Conservation (phyloP, 2,329 filamentous ascomycete genomes). For the Mycosphaerelloides madeirae region DNA sequence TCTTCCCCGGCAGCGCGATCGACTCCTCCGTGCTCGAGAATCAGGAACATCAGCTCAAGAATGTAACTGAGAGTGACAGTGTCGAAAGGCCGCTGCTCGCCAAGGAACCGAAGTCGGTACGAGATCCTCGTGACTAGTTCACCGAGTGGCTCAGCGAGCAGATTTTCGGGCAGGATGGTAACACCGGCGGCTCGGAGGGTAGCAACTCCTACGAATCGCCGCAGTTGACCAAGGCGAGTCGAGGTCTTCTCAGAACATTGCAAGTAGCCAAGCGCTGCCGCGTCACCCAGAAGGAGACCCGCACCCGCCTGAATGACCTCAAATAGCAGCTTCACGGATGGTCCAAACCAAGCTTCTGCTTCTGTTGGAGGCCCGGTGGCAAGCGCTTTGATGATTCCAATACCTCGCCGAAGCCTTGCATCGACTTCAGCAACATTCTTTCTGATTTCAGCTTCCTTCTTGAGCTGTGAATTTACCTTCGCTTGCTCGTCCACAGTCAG, state of each 20-base stretch:
- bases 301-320: slow-evolving; percentile 74
- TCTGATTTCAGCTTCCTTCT: slow-evolving; percentile 78
- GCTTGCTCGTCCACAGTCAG: slow-evolving; percentile 81
- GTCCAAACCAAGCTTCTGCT: slow-evolving; percentile 79
- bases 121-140: slow-evolving; percentile 78
- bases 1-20: slow-evolving; percentile 65
- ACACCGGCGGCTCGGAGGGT: slow-evolving; percentile 75
- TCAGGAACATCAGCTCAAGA: slow-evolving; percentile 72
- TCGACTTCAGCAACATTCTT: slow-evolving; percentile 65
- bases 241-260: slow-evolving; percentile 72
- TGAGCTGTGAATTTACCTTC: slow-evolving; percentile 86
- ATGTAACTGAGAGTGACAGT: slow-evolving; percentile 81
- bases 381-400: slow-evolving; percentile 78
- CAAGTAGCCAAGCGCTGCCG: slow-evolving; percentile 72
- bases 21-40: slow-evolving; percentile 75
- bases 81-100: slow-evolving; percentile 93
- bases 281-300: slow-evolving; percentile 73
- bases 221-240: slow-evolving; percentile 66
- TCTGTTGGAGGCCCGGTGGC: slow-evolving; percentile 86
- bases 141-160: slow-evolving; percentile 75
- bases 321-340: slow-evolving; percentile 69
- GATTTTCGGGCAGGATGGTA: slow-evolving; percentile 64
- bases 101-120: slow-evolving; percentile 83
- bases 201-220: slow-evolving; percentile 81
- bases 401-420: slow-evolving; percentile 69